Evolutionary conservation across 768 basidiomycete species (phyloP), one percentile per base, ranked within the genome.

Genomic region (Phaeotremella fagi): DNA sequence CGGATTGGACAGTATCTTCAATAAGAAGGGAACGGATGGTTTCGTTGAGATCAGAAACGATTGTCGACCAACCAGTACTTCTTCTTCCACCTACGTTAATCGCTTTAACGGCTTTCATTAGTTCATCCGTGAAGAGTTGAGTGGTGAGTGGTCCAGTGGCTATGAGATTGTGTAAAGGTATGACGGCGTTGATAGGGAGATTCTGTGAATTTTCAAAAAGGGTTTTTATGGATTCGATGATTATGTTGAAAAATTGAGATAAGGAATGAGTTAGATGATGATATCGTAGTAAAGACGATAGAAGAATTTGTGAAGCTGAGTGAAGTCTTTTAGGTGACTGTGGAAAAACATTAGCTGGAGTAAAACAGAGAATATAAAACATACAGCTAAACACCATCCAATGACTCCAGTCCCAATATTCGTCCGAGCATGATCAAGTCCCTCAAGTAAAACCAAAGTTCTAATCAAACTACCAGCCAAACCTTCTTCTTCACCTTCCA

Each of bases 331-430:
- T 41, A 3, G 59, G 59, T 7, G 50, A 38, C 59, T 60, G 35
- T 23, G 14, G 36, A 45, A 9, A 9, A 9, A 9, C 33, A 35
- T n/a, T 35, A 9, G 33, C n/a, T 9, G n/a, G n/a, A n/a, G 33
- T n/a, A 35, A 35, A 35, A n/a, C 33, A n/a, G n/a, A 35, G 9
- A 20, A 41, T 41, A 11, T 41, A 20, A 41, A 18, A 61, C 63
- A 55, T 41, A 64, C 63, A 3, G 59, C 56, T 20, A 60, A 37
- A 31, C 59, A 61, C 53, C 53, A 64, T 41, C 50, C 46, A 6
- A 64, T 33, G 1, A 54, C 51, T 18, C 53, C 46, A 15, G 44
- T 14, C 15, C 52, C 43, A 5, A 64, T 24, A 18, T 42, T 20
- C 2, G 63, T 44, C 9, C 45, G 41, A n/a, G 37, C 50, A 38